Evolutionary conservation across 2,329 filamentous ascomycete species (phyloP).

Genomic region (Neonectria neomacrospora): DNA sequence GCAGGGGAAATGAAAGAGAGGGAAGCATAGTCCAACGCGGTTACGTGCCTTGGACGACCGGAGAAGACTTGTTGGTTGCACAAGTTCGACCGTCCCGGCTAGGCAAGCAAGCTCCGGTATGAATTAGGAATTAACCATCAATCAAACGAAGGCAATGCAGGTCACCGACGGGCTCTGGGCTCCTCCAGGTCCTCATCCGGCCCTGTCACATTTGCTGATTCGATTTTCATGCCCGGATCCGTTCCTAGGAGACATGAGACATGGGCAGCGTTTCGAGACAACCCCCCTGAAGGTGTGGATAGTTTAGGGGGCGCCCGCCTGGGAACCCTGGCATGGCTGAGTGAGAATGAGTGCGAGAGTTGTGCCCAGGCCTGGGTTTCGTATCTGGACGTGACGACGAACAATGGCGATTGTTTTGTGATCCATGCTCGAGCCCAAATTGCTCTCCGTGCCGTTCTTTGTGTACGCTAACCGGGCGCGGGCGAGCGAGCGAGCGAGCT

Average conservation of each 20-base stretch:
- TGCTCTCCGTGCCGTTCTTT: not conserved
- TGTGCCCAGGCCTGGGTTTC: not conserved
- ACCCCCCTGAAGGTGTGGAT: constrained; percentile 3
- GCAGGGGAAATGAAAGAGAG: not conserved
- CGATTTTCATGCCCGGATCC: not conserved
- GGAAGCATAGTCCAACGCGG: not conserved
- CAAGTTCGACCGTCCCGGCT: constrained; percentile 6
- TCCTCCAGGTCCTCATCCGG: not conserved
- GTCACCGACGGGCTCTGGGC: constrained; percentile 3
- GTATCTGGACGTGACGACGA: not conserved
- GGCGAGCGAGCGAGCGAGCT: not conserved
- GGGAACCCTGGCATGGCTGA: constrained; percentile 3
- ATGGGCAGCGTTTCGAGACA: constrained; percentile 15
- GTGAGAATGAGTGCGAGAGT: not conserved
- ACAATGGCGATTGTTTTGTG: not conserved
- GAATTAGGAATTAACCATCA: not conserved
- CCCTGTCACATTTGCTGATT: not conserved
- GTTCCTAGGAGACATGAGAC: constrained; percentile 6
- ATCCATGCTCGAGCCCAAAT: not conserved
- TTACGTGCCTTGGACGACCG: not conserved
- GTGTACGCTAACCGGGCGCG: not conserved
- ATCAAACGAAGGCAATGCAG: constrained; percentile 5
- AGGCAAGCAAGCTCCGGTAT: not conserved
- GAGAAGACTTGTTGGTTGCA: not conserved
- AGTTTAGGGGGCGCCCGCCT: not conserved